Evolutionary conservation across 345 rosid species (phyloP).

Genomic region (Conringia planisiliqua): DNA sequence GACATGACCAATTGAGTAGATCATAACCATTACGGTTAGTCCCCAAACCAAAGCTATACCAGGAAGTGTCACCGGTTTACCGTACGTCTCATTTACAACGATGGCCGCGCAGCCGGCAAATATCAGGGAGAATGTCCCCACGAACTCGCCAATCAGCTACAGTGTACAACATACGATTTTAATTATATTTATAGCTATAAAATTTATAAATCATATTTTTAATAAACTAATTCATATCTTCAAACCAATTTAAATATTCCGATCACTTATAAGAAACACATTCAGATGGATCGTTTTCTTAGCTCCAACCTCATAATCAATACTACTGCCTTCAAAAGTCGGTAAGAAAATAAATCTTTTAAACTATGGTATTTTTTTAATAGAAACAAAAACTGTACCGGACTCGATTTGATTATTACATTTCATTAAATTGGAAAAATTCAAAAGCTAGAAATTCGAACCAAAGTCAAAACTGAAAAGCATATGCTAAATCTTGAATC

Average conservation of each 20-base stretch:
- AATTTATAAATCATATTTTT: background rate
- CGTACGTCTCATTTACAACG: constrained; percentile 33
- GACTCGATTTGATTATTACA: background rate
- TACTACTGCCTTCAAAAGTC: too few species aligned
- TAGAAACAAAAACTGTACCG: background rate
- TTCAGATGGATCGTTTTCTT: background rate
- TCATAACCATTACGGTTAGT: constrained; percentile 38
- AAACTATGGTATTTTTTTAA: background rate
- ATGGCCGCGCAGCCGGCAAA: constrained; percentile 40
- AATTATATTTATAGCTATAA: background rate
- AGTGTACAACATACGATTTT: background rate
- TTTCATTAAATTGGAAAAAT: background rate
- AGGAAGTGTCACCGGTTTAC: constrained; percentile 27
- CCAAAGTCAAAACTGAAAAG: background rate
- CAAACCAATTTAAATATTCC: background rate
- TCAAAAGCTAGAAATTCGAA: background rate
- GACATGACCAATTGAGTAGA: constrained; percentile 44
- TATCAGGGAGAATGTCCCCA: constrained; percentile 46
- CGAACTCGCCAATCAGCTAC: constrained; percentile 43
- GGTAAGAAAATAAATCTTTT: too few species aligned
- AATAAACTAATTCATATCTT: background rate
- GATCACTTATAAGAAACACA: background rate
- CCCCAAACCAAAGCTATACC: constrained; percentile 47
- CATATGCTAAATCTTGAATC: background rate
- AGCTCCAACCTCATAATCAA: too few species aligned